Evolutionary conservation across 345 rosid species (phyloP), one percentile per base, ranked within the genome.

Genomic region (Eucalyptus curtisii): DNA sequence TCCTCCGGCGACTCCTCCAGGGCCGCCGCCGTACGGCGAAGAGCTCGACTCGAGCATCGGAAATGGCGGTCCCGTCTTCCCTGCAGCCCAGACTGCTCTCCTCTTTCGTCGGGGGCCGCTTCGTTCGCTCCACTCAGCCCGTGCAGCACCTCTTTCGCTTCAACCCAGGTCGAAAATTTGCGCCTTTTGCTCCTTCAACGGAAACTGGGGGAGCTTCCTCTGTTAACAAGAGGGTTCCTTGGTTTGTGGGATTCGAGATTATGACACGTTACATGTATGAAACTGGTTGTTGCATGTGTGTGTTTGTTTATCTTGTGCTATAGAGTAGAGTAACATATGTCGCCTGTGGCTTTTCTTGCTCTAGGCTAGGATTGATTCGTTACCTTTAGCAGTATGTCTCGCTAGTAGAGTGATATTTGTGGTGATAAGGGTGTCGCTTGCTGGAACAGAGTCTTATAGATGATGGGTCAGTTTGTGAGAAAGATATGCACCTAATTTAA

Each of bases 61-160:
- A 47, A 89, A 96, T 97, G 99, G 94, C 86, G 57, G 95, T 92
- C 52, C 94, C 93, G 66, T 93, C 91, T 50, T 91, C 94, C 89
- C 89, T 95, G 93, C 97, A 94, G 45, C 96, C 98, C 4, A 91
- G 92, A 89, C 86, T 96, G n/a, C 55, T 96, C 89, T 94, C 95
- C 89, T 94, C 98, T 42, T 94, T 95, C 52, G 81, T 92, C 15
- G 96, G 97, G 5, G 92, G 92, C 90, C 89, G 88, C 49, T 91
- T 94, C 85, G 16, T 92, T 88, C 93, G 89, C 68, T 91, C 96
- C 86, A 90, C 90, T 13, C 95, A 89, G 40, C 97, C 96, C 52
- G 93, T 95, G 57, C 90, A 66, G 59, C 92, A 88, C 45, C 92
- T 93, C 87, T 94, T 95, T 89, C 89, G 88, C 82, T 92, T 82